Conservation (phyloP, 2,329 filamentous ascomycete species). For the Daldinia sp. region DNA sequence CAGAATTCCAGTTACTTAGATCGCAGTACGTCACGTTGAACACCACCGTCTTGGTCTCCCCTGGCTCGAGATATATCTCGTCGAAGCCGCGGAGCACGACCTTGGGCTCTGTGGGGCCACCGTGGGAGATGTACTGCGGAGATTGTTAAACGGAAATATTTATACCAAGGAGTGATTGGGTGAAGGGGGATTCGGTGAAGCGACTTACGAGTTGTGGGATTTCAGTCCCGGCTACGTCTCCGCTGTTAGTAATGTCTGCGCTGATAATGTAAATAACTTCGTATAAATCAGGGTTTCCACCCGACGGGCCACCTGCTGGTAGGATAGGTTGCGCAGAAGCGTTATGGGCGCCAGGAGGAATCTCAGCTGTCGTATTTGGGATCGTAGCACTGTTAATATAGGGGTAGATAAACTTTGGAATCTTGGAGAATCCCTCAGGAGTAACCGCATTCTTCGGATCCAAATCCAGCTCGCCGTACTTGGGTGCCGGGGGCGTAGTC, state of each 20-base stretch:
- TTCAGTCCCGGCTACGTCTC: conserved; percentile 69
- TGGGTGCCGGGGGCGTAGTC: conserved; percentile 67
- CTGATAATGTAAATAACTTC: conserved; percentile 73
- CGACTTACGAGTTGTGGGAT: conserved; percentile 69
- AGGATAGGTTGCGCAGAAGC: conserved; percentile 63
- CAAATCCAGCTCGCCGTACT: conserved; percentile 61
- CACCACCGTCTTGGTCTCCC: conserved; percentile 70
- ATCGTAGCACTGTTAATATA: conserved; percentile 70
- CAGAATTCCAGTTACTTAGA: conserved; percentile 84
- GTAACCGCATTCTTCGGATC: conserved; percentile 35
- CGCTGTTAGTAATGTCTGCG: conserved; percentile 75
- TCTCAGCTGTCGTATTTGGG: conserved; percentile 51
- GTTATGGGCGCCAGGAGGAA: conserved; percentile 66
- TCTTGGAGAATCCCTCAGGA: conserved; percentile 63
- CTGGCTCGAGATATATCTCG: conserved; percentile 73
- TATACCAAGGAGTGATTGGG: neutral
- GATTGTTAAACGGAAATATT: neutral
- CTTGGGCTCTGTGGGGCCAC: conserved; percentile 74
- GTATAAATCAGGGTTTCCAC: conserved; percentile 72
- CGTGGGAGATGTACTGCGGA: conserved; percentile 73
- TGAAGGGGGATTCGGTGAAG: neutral
- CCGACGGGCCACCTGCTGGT: conserved; percentile 61
- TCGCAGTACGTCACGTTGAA: conserved; percentile 80
- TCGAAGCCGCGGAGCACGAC: conserved; percentile 81
- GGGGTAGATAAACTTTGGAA: conserved; percentile 70